Base-by-base conservation (phyloP, 331 rosid genomes). In the Arachis monticola region DNA sequence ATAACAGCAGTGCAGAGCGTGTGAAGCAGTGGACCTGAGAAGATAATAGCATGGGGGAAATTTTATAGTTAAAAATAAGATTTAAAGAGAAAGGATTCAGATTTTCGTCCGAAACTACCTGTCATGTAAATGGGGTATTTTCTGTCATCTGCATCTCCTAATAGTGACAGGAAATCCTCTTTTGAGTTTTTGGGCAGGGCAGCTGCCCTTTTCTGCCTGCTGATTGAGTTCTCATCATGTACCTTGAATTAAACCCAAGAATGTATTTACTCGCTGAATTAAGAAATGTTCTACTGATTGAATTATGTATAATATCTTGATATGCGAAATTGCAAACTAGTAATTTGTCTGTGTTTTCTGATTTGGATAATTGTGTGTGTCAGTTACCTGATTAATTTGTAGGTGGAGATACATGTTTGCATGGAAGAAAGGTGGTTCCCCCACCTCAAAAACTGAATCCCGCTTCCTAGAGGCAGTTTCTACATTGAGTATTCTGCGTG, bases 321-420 rank as follows among this genome's bases (percentile, higher is more conserved):
- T 60, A 41, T 50, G 12, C 22, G 22, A 17, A 17, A 17, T 17
- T 17, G 22, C 22, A 17, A 17, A 17, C 22, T 17, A 17, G 22
- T 17, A 17, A 17, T 17, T 17, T 17, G 22, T 17, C 22, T 17
- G 22, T 17, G 22, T 17, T 17, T 17, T 17, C 22, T 17, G 22
- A 17, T 17, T 11, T 42, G 64, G 41, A 59, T 13, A 56, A 71
- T n/a, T 17, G 22, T 65, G 14, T 8, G 61, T 48, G 32, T 42
- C 22, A 56, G 76, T 76, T 81, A 75, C 91, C 89, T 89, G 96
- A 73, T 79, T 74, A 66, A 91, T 79, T 10, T 82, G 80, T 61
- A 88, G 91, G 87, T 87, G 94, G 67, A 83, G 86, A 71, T 86
- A 86, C 91, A 86, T 87, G 75, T 93, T 85, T 73, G 90, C 93